phyloP scores from a whole-genome alignment of 352 stramenopile species.

The Albugo candida region DNA sequence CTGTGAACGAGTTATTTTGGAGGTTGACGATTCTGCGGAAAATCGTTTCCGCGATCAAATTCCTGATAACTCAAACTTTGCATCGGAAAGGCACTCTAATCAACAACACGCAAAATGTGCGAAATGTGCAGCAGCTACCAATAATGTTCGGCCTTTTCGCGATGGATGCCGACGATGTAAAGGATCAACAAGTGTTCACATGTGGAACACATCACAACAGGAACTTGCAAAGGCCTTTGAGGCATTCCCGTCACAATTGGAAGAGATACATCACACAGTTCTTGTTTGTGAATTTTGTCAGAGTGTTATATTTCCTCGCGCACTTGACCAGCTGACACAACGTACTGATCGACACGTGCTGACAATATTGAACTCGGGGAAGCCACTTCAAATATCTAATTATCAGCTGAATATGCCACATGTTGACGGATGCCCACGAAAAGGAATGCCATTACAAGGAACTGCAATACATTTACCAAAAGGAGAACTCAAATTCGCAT shows the following conservation, averaged over 20 bases:
- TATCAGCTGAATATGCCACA: conserved; percentile 79
- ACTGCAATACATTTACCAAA: conserved; percentile 55
- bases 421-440: conserved; percentile 58
- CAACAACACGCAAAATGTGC: conserved; percentile 61
- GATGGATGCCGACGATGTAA: conserved; percentile 74
- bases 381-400: conserved; percentile 53
- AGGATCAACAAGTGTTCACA: conserved; percentile 31
- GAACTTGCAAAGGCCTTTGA: conserved; percentile 50
- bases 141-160: conserved; percentile 66
- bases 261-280: conserved; percentile 59
- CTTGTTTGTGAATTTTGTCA: conserved; percentile 51
- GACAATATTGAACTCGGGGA: conserved; percentile 23
- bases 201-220: conserved; percentile 46
- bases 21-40: background rate
- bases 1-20: conserved; percentile 25
- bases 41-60: background rate
- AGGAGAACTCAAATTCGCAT: conserved; percentile 75
- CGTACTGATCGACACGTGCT: conserved; percentile 30
- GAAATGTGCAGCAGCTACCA: conserved; percentile 55
- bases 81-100: background rate
- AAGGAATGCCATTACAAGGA: conserved; percentile 59
- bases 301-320: conserved; percentile 57
- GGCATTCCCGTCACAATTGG: conserved; percentile 28
- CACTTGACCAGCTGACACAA: conserved; percentile 39
- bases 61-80: no score